Conservation (phyloP, 1,284 basidiomycete genomes). For the Papiliotrema nemorosa region DNA sequence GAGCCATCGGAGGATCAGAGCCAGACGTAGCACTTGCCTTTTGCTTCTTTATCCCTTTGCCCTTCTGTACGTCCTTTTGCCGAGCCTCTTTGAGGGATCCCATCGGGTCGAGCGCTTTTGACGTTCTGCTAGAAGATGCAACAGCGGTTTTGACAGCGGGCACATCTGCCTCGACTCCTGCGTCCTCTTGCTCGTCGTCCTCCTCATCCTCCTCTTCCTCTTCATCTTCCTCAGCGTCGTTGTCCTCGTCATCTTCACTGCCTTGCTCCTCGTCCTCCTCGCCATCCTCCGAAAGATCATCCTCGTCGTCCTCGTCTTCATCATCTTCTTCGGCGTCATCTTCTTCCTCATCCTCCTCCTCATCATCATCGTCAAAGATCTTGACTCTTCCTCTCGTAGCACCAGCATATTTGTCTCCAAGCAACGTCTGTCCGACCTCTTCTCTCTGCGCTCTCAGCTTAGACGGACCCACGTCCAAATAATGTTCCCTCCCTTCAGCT, state of each 20-base stretch:
- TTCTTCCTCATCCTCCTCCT: constrained; percentile 33
- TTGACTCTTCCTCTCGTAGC: constrained; percentile 15
- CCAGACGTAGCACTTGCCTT: constrained; percentile 59
- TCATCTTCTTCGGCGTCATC: constrained; percentile 9
- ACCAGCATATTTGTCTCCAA: constrained; percentile 58
- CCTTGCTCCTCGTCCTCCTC: constrained; percentile 20
- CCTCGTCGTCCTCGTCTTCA: constrained; percentile 15
- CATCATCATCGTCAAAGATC: constrained; percentile 37
- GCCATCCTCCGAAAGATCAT: constrained; percentile 24
- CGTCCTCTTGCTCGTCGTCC: constrained; percentile 42
- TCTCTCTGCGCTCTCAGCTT: constrained; percentile 36
- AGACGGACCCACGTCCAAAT: constrained; percentile 62
- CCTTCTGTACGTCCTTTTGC: constrained; percentile 58
- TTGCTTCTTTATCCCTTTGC: constrained; percentile 74
- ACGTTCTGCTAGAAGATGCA: constrained; percentile 11
- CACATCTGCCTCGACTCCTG: constrained; percentile 35
- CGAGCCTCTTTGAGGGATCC: constrained; percentile 40
- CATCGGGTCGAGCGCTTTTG: constrained; percentile 51
- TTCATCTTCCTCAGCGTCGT: constrained; percentile 65
- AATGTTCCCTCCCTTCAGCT: constrained; percentile 68
- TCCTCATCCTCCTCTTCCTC: constrained; percentile 63
- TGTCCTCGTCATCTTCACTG: constrained; percentile 53
- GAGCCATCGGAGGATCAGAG: background rate
- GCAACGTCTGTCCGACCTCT: constrained; percentile 50
- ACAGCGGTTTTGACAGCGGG: constrained; percentile 26